Evolutionary conservation across 176 grass and related monocot genomes (phyloP), one percentile per base, ranked within the genome.

Genomic region (Zizania latifolia): DNA sequence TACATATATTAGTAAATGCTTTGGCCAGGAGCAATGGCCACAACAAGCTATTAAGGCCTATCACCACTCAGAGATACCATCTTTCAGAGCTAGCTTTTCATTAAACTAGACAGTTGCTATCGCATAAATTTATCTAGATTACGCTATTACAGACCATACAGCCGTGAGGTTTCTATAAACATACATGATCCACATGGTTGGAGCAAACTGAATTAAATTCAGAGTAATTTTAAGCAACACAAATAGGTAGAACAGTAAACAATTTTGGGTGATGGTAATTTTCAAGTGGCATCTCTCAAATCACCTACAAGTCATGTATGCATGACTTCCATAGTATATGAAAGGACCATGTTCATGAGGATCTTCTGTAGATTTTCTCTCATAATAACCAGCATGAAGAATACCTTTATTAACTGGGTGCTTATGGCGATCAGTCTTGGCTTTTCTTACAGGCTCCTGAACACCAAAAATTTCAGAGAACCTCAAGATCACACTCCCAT

Each of bases 401-500:
- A 79, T 78, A 92, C 89, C 86, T 92, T 89, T 98, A 84, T 85
- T 89, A 65, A 75, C 62, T 65, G 84, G 70, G 37, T 22, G 68
- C 56, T 82, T 86, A 64, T 83, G 88, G 67, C 72, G 81, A 68
- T 84, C 81, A 23, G 72, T 90, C 58, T 75, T 94, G 35, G 59
- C 74, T 81, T 88, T 93, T 83, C 76, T 94, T 72, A 70, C 44
- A 86, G 86, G 82, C 27, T 89, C 91, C 61, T 90, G 86, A n/a
- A 78, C 75, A 68, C 95, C 91, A 86, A 98, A 98, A 78, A 98
- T 92, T 85, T 98, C 95, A 75, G 95, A 90, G 78, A 98, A 98
- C 76, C 58, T 98, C 75, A 98, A 77, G 56, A 98, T 93, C 46
- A 78, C 89, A 33, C 48, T 74, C 34, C 91, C 95, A 86, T 92